A percentile compares a stretch with the other conserved stretches of the same genome.
Conservation (phyloP, 805 yeast genomes). For the Barnettozyma pratensis region DNA sequence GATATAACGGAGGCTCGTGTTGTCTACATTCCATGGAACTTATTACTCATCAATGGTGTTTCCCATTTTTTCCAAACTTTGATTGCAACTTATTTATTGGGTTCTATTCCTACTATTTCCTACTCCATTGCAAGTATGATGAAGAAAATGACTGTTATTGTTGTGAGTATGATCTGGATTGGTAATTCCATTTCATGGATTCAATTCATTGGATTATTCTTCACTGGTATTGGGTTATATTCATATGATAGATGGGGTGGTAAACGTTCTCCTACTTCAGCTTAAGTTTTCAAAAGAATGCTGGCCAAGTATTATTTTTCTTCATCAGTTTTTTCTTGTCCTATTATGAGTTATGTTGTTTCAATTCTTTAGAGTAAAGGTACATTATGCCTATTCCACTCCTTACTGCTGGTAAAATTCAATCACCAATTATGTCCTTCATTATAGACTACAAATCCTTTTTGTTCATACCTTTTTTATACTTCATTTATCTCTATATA, state of each 20-base stretch:
- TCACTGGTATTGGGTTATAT: constrained; percentile 53
- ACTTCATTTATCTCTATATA: not conserved
- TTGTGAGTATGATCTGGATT: constrained; percentile 65
- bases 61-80: constrained; percentile 78
- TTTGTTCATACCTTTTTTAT: not conserved
- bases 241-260: constrained; percentile 58
- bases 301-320: not conserved
- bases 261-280: not conserved
- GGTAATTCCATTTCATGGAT: constrained; percentile 41
- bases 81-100: constrained; percentile 75
- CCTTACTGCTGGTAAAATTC: too few relatives aligned
- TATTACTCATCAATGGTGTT: constrained; percentile 61
- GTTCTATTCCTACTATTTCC: constrained; percentile 76
- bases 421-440: too few relatives aligned
- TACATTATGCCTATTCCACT: too few relatives aligned
- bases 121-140: constrained; percentile 84
- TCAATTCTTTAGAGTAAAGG: not conserved
- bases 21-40: constrained; percentile 37
- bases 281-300: too few relatives aligned
- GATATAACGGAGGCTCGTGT: constrained; percentile 21
- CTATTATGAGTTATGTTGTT: not conserved
- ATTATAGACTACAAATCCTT: not conserved
- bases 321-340: not conserved
- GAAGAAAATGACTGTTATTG: constrained; percentile 81
- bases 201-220: constrained; percentile 45